Evolutionary conservation across 345 rosid genomes (phyloP), one percentile per base, ranked within the genome.

Genomic region (Anacardium occidentale): DNA sequence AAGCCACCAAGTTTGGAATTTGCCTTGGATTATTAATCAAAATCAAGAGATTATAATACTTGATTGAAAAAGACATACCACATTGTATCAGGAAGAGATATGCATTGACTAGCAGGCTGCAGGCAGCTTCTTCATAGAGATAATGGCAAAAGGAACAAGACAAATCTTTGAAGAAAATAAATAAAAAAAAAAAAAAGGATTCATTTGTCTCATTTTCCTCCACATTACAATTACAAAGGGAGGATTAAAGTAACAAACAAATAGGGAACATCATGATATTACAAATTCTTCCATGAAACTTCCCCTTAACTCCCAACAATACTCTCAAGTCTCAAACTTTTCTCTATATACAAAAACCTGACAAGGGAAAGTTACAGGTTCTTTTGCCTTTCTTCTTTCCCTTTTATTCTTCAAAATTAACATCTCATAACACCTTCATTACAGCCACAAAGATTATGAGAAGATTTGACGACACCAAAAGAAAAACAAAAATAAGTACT

Each of bases 401-500:
- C 70, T 62, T 62, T 73, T 78, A 73, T 83, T 75, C 70, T 59
- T 70, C 61, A 75, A 78, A 80, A 76, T 65, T 66, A 77, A 75
- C 64, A 42, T 66, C 72, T 77, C 72, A 29, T 56, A 59, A 55
- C 64, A 64, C 24, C n/a, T 77, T 72, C 53, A 64, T 64, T 66
- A 50, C 76, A 72, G 62, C 14, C 68, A 73, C 82, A 78, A 37
- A 26, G 26, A 53, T 67, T 12, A 60, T 67, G 63, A 70, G 17
- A 73, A 72, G 74, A 21, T 52, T 40, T 37, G 42, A 66, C 34
- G 67, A 71, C 37, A 7, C 42, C n/a, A 29, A 26, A 32, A 45
- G 69, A 17, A 54, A 50, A 50, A 50, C 5, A 64, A 44, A 51
- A 14, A 40, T 56, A 37, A 13, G 53, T n/a, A 55, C 18, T 63